phyloP scores from a whole-genome alignment of 805 yeast species.

The Wickerhamomyces chambardii region DNA sequence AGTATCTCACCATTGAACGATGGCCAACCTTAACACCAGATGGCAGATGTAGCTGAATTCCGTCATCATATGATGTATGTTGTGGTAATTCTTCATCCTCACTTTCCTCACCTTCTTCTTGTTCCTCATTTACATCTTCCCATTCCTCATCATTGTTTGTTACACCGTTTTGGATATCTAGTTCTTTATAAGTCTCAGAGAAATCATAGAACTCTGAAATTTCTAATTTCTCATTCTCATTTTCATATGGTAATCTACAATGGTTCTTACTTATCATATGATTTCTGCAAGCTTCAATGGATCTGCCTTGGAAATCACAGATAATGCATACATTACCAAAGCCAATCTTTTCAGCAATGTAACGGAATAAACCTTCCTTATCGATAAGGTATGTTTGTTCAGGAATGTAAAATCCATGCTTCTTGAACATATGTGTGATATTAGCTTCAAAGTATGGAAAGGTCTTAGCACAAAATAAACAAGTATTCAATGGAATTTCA shows the following conservation, averaged over 20 bases:
- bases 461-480: slow-evolving; percentile 44
- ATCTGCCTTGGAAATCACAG: slow-evolving; percentile 80
- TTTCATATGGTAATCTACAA: slow-evolving; percentile 83
- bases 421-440: slow-evolving; percentile 64
- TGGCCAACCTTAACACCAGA: slow-evolving; percentile 83
- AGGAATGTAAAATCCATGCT: slow-evolving; percentile 84
- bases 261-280: slow-evolving; percentile 88
- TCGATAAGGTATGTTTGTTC: slow-evolving; percentile 68
- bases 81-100: slow-evolving; percentile 27
- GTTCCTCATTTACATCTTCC: slow-evolving; percentile 18
- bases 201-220: slow-evolving; percentile 90
- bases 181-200: slow-evolving; percentile 51
- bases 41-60: slow-evolving; percentile 72
- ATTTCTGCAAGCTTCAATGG: slow-evolving; percentile 79
- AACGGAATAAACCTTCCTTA: slow-evolving; percentile 61
- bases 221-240: slow-evolving; percentile 76
- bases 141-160: slow-evolving; percentile 22
- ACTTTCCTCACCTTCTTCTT: slow-evolving; percentile 27
- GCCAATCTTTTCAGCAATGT: slow-evolving; percentile 85
- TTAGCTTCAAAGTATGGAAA: slow-evolving; percentile 40
- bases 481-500: slow-evolving; percentile 38
- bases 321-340: slow-evolving; percentile 84
- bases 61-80: slow-evolving; percentile 44
- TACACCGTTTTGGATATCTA: slow-evolving; percentile 19
- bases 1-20: slow-evolving; percentile 71